phyloP scores from a whole-genome alignment of 2,329 filamentous ascomycete genomes.

The Fusarium agapanthi region DNA sequence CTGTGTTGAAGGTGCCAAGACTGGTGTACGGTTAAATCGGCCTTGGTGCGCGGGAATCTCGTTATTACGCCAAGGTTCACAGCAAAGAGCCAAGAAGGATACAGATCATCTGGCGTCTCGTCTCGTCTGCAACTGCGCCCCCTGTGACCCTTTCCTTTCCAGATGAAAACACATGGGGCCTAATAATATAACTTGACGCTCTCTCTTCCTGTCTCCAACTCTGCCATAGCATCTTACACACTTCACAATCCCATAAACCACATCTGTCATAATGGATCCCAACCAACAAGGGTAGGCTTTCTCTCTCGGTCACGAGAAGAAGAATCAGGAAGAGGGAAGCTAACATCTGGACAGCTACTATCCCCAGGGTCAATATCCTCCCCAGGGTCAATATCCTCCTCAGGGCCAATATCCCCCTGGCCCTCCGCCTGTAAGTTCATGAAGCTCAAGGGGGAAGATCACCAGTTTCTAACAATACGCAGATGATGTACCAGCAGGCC shows the following conservation, averaged over 20 bases:
- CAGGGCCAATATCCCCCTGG: background rate
- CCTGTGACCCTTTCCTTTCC: background rate
- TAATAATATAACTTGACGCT: constrained; percentile 9
- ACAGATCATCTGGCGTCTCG: constrained; percentile 22
- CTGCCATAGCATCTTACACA: background rate
- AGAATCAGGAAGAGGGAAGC: background rate
- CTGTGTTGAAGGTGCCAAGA: constrained; percentile 11
- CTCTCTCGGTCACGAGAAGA: background rate
- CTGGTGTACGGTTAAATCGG: constrained; percentile 33
- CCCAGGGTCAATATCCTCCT: background rate
- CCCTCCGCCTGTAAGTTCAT: constrained; percentile 27
- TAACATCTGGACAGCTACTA: constrained; percentile 19
- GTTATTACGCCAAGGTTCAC: constrained; percentile 33
- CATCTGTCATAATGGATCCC: constrained; percentile 20
- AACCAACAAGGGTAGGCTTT: constrained; percentile 26
- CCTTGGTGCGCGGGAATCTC: constrained; percentile 5
- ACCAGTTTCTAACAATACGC: background rate
- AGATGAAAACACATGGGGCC: background rate
- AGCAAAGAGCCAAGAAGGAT: constrained; percentile 21
- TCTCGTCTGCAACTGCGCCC: background rate
- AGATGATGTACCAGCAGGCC: constrained; percentile 48
- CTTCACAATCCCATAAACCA: background rate
- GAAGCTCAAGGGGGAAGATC: background rate
- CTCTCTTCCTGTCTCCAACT: background rate
- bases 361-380: too few species aligned